Percentiles rank a stretch among this genome's conserved stretches.
These are phyloP conservation scores for Rhizoclosmatium sp. DNA, from an alignment of 192 early-diverging fungal genomes.

Conservation along the genomic window DNA sequence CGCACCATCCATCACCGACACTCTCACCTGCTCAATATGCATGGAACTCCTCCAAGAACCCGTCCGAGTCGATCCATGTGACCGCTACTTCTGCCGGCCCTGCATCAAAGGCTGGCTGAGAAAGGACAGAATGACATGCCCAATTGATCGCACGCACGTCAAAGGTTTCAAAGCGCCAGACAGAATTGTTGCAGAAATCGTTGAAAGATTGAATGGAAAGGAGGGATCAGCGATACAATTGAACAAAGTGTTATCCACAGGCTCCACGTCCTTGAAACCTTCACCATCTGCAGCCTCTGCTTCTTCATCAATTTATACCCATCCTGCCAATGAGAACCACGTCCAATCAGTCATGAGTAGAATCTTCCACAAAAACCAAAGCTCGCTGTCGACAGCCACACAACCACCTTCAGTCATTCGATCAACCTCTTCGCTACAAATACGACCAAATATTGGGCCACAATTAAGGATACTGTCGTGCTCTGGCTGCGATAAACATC, in stretches of 20 bases:
- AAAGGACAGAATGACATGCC: neutral
- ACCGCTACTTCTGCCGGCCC: slow-evolving; percentile 18
- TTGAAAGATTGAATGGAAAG: neutral
- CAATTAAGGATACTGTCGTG: neutral
- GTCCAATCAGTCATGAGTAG: neutral
- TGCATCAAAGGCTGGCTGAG: neutral
- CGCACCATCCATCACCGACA: neutral
- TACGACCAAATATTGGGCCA: too few relatives aligned
- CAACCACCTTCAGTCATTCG: neutral
- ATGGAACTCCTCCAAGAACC: neutral
- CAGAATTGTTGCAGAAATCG: neutral
- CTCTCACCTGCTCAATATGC: slow-evolving; percentile 10
- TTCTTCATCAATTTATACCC: neutral
- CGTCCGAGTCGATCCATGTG: slow-evolving; percentile 7
- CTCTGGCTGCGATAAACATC: neutral
- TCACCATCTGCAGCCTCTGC: neutral
- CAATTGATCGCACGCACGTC: neutral
- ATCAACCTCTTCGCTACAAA: neutral
- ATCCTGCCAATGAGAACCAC: neutral
- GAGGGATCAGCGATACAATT: neutral
- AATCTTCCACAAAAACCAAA: neutral
- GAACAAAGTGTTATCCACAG: neutral
- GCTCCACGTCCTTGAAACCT: neutral
- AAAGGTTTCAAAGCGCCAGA: neutral
- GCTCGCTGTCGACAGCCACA: neutral